Evolutionary conservation across 208 protist genomes (phyloP).

Genomic region (Blechomonas ayalai): DNA sequence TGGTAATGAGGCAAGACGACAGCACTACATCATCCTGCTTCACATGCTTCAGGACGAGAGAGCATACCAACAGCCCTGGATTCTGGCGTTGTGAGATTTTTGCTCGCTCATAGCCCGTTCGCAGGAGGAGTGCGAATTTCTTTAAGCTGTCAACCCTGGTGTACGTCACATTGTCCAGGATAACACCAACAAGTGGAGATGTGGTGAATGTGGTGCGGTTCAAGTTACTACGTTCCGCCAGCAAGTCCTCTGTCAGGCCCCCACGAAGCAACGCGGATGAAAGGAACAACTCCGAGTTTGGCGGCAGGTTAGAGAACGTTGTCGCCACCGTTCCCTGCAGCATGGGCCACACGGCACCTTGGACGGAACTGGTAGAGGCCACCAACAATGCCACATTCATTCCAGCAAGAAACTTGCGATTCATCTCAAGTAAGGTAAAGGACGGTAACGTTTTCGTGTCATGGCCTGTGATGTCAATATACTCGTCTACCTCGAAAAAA

Average conservation of each 20-base stretch:
- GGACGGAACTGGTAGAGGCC: conserved; percentile 21
- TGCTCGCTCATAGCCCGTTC: conserved; percentile 4
- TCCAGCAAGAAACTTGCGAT: conserved; percentile 42
- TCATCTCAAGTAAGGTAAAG: conserved; percentile 30
- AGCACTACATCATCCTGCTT: conserved; percentile 39
- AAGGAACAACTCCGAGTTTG: conserved; percentile 27
- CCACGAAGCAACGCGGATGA: conserved; percentile 28
- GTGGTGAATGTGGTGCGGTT: conserved; percentile 8
- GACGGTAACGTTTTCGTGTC: conserved; percentile 19
- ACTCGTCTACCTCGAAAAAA: conserved; percentile 66
- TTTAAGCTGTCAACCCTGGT: conserved; percentile 6
- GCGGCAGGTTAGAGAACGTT: conserved; percentile 19
- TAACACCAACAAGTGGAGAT: conserved; percentile 21
- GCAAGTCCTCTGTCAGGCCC: conserved; percentile 41
- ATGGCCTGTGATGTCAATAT: conserved; percentile 19
- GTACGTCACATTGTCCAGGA: conserved; percentile 43
- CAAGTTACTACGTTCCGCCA: conserved; percentile 27
- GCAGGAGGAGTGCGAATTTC: conserved; percentile 12
- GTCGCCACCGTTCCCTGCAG: conserved; percentile 25
- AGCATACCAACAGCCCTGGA: conserved; percentile 32
- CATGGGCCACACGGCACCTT: conserved; percentile 24
- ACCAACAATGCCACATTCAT: conserved; percentile 54
- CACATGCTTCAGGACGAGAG: conserved; percentile 43
- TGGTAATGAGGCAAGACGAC: conserved; percentile 53
- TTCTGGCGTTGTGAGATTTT: conserved; percentile 4